Evolutionary conservation across 73 alveolate genomes (phyloP), one percentile per base, ranked within the genome.

Genomic region (Paramecium octaurelia): DNA sequence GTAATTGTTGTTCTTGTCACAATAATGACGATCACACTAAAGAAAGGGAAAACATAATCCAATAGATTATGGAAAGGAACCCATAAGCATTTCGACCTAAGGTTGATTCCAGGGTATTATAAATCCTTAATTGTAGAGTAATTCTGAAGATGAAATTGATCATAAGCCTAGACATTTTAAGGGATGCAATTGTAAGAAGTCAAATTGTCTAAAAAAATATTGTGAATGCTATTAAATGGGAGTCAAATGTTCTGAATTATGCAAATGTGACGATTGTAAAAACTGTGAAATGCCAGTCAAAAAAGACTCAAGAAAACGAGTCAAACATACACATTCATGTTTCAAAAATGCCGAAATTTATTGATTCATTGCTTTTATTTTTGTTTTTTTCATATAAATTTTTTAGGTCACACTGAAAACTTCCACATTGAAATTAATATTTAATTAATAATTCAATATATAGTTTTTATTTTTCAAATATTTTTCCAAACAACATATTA

Each of bases 131-230:
- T 46, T 42, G 3, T 48, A 89, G 94, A 18, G 57, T 89, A 44
- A 89, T 46, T 70, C 92, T 60, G 75, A 48, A 71, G 88, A 89
- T 18, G 83, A 89, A 89, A 73, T 89, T 27, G 76, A 83, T 83
- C 75, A 70, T 64, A 44, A 89, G 42, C 91, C 91, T n/a, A 42
- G 94, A 93, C 97, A 95, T 86, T 86, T 94, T 36, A 94, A 93
- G 60, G 99, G 99, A 38, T 98, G 99, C 76, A 98, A 98, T 93
- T 98, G 99, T 90, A 96, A 95, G 87, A 96, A 96, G 93, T 96
- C 99, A 29, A 97, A 96, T 84, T 98, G 99, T 88, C 93, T 92
- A 34, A 98, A 98, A 94, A 98, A 97, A 89, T 98, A 98, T 86
- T 98, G 99, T 86, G 99, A 98, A 86, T 98, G 99, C 89, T 98